Percentiles rank a stretch among this genome's conserved stretches.
Conservation (phyloP, 2,329 filamentous ascomycete genomes). For the Trichoderma afroharzianum region DNA sequence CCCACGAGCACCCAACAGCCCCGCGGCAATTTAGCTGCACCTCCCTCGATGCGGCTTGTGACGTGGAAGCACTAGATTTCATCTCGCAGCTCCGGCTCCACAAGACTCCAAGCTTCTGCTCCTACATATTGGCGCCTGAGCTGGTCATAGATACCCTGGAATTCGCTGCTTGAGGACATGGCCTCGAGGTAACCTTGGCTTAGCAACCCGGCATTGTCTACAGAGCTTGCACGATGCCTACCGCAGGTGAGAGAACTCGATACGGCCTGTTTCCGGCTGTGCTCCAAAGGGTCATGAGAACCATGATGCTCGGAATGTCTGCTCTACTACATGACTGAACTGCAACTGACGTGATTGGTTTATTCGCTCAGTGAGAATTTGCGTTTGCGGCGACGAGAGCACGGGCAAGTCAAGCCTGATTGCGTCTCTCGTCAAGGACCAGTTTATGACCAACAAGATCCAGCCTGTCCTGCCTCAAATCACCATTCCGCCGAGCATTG, state of each 20-base stretch:
- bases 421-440: constrained; percentile 92
- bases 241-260: constrained; percentile 20
- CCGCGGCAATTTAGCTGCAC: constrained; percentile 9
- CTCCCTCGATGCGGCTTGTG: neutral
- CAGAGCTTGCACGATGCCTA: constrained; percentile 25
- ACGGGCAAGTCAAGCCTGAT: constrained; percentile 94
- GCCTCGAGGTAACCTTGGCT: constrained; percentile 11
- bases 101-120: neutral
- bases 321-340: neutral
- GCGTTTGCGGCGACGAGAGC: constrained; percentile 93
- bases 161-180: constrained; percentile 20
- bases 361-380: constrained; percentile 68
- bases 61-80: constrained; percentile 12
- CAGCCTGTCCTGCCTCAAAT: constrained; percentile 92
- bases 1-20: neutral
- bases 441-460: constrained; percentile 94
- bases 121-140: neutral
- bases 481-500: constrained; percentile 87
- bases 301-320: neutral
- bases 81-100: constrained; percentile 8
- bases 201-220: constrained; percentile 3
- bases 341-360: neutral
- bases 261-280: neutral
- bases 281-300: neutral
- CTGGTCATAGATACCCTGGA: neutral